A percentile compares a stretch with the other conserved stretches of the same genome.
These are phyloP conservation scores for Fusarium solani-melongenae DNA, from an alignment of 2,329 filamentous ascomycete genomes.

Conservation along the genomic window DNA sequence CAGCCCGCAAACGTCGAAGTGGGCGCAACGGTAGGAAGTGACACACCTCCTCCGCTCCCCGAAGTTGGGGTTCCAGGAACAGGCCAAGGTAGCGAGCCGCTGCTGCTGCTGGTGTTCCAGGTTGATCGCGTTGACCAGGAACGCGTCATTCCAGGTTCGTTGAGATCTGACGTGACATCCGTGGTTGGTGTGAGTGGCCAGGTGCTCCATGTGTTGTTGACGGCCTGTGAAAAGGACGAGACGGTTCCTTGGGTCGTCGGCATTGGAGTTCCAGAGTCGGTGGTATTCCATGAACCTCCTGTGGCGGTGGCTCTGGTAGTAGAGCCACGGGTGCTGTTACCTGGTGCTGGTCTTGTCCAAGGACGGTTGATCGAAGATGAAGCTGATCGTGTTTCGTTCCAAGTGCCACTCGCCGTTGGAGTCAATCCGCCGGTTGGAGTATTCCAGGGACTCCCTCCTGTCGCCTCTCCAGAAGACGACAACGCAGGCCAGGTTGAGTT, in stretches of 20 bases:
- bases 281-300: conserved; percentile 7
- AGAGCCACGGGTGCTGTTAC: neutral
- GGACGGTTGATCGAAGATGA: neutral
- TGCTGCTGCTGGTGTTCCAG: neutral
- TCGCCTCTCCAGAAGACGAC: neutral
- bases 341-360: neutral
- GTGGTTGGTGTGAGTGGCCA: neutral
- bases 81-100: conserved; percentile 18
- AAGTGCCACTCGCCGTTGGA: neutral
- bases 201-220: neutral
- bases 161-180: conserved; percentile 1
- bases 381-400: neutral
- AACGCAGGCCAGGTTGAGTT: neutral
- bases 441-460: neutral
- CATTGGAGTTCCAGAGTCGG: neutral
- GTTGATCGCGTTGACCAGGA: neutral
- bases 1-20: conserved; percentile 8
- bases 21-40: conserved; percentile 12
- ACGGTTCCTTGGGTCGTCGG: neutral
- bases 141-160: conserved; percentile 10
- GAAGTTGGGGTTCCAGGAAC: conserved; percentile 22
- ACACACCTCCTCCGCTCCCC: conserved; percentile 2
- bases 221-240: neutral
- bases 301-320: neutral
- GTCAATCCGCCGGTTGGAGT: neutral